Evolutionary conservation across 2,329 filamentous ascomycete species (phyloP).

Genomic region (Pseudogymnoascus destructans): DNA sequence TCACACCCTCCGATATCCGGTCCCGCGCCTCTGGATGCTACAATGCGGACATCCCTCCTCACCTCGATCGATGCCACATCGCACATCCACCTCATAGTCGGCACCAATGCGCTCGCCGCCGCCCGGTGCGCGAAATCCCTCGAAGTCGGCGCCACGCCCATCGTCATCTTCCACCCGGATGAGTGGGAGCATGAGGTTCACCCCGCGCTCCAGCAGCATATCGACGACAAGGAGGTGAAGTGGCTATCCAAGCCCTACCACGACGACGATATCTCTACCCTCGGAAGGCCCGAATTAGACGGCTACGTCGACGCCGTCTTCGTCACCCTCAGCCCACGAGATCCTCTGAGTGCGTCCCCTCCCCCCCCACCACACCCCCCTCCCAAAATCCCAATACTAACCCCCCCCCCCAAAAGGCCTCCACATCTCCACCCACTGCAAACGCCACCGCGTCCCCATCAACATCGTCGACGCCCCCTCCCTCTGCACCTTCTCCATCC

Average conservation of each 20-base stretch:
- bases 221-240: conserved; percentile 52
- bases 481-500: conserved; percentile 78
- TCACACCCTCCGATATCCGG: background rate
- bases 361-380: background rate
- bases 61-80: conserved; percentile 56
- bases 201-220: conserved; percentile 44
- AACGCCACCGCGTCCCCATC: conserved; percentile 69
- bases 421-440: conserved; percentile 63
- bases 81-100: conserved; percentile 74
- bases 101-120: conserved; percentile 76
- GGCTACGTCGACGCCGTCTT: conserved; percentile 83
- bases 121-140: conserved; percentile 69
- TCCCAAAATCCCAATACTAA: background rate
- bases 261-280: conserved; percentile 55
- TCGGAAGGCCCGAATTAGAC: conserved; percentile 71
- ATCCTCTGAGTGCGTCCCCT: conserved; percentile 28
- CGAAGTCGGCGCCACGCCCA: conserved; percentile 66
- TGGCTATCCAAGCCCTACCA: conserved; percentile 56
- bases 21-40: background rate
- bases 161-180: conserved; percentile 60
- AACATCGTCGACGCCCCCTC: conserved; percentile 82
- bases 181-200: conserved; percentile 36
- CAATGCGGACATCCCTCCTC: conserved; percentile 40
- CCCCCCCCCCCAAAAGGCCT: conserved; percentile 36
- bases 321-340: conserved; percentile 50